phyloP scores from a whole-genome alignment of 202 grass and related monocot genomes.

The Elaeis oleifera region DNA sequence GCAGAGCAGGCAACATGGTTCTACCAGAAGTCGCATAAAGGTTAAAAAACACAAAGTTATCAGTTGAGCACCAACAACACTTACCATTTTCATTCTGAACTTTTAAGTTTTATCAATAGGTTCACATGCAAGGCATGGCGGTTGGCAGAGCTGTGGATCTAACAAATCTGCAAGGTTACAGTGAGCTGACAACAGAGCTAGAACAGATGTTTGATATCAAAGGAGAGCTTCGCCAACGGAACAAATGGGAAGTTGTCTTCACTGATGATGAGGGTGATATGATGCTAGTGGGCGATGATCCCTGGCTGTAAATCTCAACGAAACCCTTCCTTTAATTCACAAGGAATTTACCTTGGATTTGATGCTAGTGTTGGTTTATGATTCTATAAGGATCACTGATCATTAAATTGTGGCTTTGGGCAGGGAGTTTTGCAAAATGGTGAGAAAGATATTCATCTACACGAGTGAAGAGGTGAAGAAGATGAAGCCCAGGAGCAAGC shows the following conservation, averaged over 20 bases:
- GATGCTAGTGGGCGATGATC: constrained; percentile 27
- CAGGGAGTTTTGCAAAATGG: constrained; percentile 30
- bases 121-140: constrained; percentile 23
- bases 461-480: constrained; percentile 25
- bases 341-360: too few relatives aligned
- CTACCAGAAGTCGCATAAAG: constrained; percentile 52
- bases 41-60: constrained; percentile 18
- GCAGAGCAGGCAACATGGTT: constrained; percentile 48
- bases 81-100: not conserved
- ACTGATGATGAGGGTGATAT: constrained; percentile 28
- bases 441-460: constrained; percentile 29
- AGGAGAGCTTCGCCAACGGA: constrained; percentile 18
- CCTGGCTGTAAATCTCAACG: constrained; percentile 8
- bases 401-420: not conserved
- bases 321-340: not conserved
- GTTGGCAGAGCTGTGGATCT: constrained; percentile 24
- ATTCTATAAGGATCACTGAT: too few relatives aligned
- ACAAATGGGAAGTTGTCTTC: constrained; percentile 24
- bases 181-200: constrained; percentile 11
- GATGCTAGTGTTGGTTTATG: too few relatives aligned
- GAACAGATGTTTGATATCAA: constrained; percentile 27
- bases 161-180: constrained; percentile 10
- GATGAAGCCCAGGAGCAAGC: constrained; percentile 14
- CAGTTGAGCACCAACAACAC: not conserved
- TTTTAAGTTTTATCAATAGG: not conserved